A percentile compares a stretch with the other conserved stretches of the same genome.
Evolutionary conservation across 768 basidiomycete genomes (phyloP).

Genomic region (Tricholoma sp.): DNA sequence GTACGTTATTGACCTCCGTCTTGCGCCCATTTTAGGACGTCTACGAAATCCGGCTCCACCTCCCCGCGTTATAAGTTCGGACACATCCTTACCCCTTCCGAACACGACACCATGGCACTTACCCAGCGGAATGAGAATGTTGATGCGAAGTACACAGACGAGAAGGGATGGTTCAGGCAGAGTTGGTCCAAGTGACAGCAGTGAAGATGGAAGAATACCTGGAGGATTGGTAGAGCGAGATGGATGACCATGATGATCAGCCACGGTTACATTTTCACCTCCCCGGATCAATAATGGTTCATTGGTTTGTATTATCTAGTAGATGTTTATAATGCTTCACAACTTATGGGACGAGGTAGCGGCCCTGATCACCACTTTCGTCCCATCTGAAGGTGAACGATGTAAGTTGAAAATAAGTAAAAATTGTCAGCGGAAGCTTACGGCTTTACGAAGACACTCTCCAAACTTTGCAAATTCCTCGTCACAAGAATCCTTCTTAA

Average conservation of each 20-base stretch:
- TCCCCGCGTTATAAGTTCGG: constrained; percentile 19
- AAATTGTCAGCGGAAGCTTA: constrained; percentile 34
- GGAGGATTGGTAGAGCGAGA: constrained; percentile 31
- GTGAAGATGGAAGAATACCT: constrained; percentile 24
- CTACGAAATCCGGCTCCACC: constrained; percentile 50
- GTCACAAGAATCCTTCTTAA: constrained; percentile 77
- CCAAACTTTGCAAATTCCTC: constrained; percentile 83
- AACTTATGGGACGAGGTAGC: neutral
- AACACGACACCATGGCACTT: constrained; percentile 54
- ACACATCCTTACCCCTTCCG: constrained; percentile 48
- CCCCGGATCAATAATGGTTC: constrained; percentile 2
- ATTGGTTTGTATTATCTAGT: constrained; percentile 2
- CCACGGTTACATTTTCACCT: neutral
- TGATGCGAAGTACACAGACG: constrained; percentile 44
- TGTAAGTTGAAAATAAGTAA: neutral
- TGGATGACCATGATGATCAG: constrained; percentile 7
- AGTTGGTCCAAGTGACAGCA: neutral
- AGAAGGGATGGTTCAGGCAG: constrained; percentile 23
- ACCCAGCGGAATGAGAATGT: constrained; percentile 43
- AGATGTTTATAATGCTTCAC: constrained; percentile 2
- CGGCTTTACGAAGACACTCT: constrained; percentile 73
- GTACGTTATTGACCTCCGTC: constrained; percentile 61
- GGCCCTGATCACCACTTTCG: constrained; percentile 24
- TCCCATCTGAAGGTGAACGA: constrained; percentile 22
- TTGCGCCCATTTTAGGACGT: constrained; percentile 48